A percentile compares a stretch with the other conserved stretches of the same genome.
phyloP scores from a whole-genome alignment of 2,329 filamentous ascomycete genomes.

The Corynespora cassiicola region DNA sequence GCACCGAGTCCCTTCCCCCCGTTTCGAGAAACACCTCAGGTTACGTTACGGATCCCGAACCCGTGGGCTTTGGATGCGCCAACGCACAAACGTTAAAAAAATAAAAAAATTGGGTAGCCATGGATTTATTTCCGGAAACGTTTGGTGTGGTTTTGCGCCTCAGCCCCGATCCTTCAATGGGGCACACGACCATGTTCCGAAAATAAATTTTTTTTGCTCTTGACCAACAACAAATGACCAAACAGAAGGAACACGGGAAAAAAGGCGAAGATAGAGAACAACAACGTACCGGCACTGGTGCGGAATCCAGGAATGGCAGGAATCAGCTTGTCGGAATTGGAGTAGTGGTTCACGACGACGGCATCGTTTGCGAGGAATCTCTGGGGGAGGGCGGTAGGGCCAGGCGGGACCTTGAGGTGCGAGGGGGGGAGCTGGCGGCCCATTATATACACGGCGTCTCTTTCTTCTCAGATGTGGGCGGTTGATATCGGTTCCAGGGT shows the following conservation, averaged over 20 bases:
- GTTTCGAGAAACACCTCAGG: too few species aligned
- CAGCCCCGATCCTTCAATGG: too few species aligned
- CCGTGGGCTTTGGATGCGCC: too few species aligned
- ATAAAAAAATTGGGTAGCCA: too few species aligned
- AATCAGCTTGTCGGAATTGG: slow-evolving; percentile 43
- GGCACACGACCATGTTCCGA: slow-evolving; percentile 24
- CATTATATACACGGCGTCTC: slow-evolving; percentile 22
- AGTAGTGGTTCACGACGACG: slow-evolving; percentile 41
- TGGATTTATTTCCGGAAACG: too few species aligned
- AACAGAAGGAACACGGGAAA: slow-evolving; percentile 14
- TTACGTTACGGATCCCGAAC: too few species aligned
- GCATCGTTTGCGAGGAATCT: slow-evolving; percentile 33
- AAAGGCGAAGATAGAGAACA: slow-evolving; percentile 9
- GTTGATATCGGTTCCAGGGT: too few species aligned
- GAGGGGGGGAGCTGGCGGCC: slow-evolving; percentile 42
- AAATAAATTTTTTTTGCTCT: neutral
- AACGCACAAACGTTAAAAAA: too few species aligned
- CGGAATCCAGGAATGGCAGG: slow-evolving; percentile 46
- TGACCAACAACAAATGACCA: slow-evolving; percentile 1
- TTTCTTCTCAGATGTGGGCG: too few species aligned
- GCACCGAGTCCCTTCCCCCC: too few species aligned
- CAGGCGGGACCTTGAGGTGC: slow-evolving; percentile 40
- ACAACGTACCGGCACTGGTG: slow-evolving; percentile 48
- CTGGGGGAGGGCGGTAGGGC: slow-evolving; percentile 37
- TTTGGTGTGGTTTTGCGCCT: too few species aligned